phyloP scores from a whole-genome alignment of 1,139 yeast species.

The Candida anutae region DNA sequence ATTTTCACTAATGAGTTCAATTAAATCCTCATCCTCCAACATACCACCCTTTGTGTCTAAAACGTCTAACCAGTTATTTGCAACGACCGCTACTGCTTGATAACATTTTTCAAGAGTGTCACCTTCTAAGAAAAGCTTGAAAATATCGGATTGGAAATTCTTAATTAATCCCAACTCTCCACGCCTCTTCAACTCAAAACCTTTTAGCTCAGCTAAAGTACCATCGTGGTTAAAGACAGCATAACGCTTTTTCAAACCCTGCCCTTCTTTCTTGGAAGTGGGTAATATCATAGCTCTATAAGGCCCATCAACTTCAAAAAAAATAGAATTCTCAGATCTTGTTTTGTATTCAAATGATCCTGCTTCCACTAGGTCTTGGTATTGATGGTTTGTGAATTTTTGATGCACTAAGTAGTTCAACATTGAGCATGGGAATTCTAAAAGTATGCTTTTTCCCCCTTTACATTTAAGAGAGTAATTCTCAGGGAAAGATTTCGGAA shows the following conservation, averaged over 20 bases:
- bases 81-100: constrained; percentile 82
- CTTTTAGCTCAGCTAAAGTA: constrained; percentile 87
- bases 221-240: constrained; percentile 98
- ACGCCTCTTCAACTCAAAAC: constrained; percentile 93
- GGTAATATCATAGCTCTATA: constrained; percentile 96
- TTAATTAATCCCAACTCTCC: constrained; percentile 93
- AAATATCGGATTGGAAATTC: constrained; percentile 91
- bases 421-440: constrained; percentile 97
- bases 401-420: constrained; percentile 88
- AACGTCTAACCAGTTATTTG: constrained; percentile 94
- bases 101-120: constrained; percentile 72
- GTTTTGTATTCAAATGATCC: constrained; percentile 62
- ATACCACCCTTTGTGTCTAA: constrained; percentile 80
- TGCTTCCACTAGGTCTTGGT: constrained; percentile 77
- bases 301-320: constrained; percentile 98
- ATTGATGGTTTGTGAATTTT: constrained; percentile 87
- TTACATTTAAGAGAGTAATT: constrained; percentile 63
- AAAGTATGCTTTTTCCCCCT: constrained; percentile 68
- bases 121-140: constrained; percentile 86
- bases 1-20: constrained; percentile 92
- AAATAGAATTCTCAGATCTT: constrained; percentile 85
- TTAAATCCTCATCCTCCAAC: constrained; percentile 89
- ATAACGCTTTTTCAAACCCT: constrained; percentile 90
- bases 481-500: constrained; percentile 91
- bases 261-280: constrained; percentile 95